Conservation (phyloP, 176 grass and related monocot species). For the Aegilops umbellulata region DNA sequence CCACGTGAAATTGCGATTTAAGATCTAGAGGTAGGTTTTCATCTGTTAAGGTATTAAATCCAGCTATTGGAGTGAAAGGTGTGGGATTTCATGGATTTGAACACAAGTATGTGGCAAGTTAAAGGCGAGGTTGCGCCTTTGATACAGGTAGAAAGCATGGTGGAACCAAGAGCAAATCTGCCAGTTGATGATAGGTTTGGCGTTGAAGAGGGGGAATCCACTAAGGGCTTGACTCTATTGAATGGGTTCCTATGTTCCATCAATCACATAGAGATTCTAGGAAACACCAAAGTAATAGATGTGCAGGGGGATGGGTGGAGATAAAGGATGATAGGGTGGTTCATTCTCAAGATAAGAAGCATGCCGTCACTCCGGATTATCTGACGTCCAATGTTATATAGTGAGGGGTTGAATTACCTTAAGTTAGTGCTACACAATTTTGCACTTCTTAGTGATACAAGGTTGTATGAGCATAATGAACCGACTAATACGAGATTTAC, state of each 20-base stretch:
- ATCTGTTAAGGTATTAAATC: neutral
- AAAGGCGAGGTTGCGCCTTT: neutral
- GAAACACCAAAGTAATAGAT: neutral
- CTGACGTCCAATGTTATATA: conserved; percentile 76
- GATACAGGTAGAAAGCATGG: neutral
- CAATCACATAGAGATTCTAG: neutral
- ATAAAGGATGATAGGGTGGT: neutral
- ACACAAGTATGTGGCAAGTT: neutral
- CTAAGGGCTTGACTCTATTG: neutral
- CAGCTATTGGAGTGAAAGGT: neutral
- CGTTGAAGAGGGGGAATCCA: neutral
- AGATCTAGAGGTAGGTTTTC: neutral
- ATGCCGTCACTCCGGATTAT: neutral
- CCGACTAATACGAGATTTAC: neutral
- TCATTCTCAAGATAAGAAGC: neutral
- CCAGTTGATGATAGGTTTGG: too few species aligned
- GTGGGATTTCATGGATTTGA: neutral
- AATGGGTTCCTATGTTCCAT: neutral
- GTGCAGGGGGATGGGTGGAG: neutral
- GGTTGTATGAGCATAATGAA: neutral
- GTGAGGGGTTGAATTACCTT: conserved; percentile 74
- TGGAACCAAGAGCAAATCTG: too few species aligned
- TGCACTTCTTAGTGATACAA: neutral
- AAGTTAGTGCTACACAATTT: conserved; percentile 40
- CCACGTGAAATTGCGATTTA: neutral